Evolutionary conservation across 768 basidiomycete species (phyloP), one percentile per base, ranked within the genome.

Genomic region (Kwoniella sp.): DNA sequence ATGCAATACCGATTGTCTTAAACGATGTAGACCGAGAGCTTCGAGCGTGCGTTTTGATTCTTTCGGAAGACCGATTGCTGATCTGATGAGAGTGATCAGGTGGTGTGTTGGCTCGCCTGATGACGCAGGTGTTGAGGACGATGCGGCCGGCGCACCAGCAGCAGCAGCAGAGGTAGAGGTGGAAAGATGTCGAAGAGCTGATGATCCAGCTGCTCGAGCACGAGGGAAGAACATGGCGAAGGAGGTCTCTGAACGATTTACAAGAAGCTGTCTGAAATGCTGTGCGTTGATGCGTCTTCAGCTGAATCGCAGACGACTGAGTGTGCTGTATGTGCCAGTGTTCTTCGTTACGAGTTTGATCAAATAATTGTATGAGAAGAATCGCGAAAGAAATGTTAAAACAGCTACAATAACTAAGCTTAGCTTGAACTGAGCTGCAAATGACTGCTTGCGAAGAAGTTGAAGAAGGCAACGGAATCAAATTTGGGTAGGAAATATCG

Each of bases 81-180:
- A 94, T 59, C 93, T 89, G 10, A 85, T 85, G 27, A 94, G 87
- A 21, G 92, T 95, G 72, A 97, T 88, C 82, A 90, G 90, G 83
- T 85, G 93, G 80, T 95, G 90, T 0, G 92, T 91, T 6, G 78
- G 68, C 48, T 57, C 9, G 9, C 13, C 48, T 30, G 58, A 25
- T 26, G 67, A 63, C 25, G 53, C 30, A 8, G 59, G 40, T 47
- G 50, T 47, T 22, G 68, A 61, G 12, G 58, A 25, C 47, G 63
- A 52, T 10, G 33, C 33, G 33, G 33, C 33, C 7, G 33, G 33
- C 13, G 33, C n/a, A 33, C 63, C n/a, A n/a, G n/a, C n/a, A n/a
- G 58, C 22, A 30, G 58, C 8, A 24, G 55, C 19, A 40, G 58
- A 64, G 33, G 59, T 49, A 3, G 58, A 48, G 27, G 50, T 27